Evolutionary conservation across 2,329 filamentous ascomycete genomes (phyloP).

Genomic region (Fusarium sp.): DNA sequence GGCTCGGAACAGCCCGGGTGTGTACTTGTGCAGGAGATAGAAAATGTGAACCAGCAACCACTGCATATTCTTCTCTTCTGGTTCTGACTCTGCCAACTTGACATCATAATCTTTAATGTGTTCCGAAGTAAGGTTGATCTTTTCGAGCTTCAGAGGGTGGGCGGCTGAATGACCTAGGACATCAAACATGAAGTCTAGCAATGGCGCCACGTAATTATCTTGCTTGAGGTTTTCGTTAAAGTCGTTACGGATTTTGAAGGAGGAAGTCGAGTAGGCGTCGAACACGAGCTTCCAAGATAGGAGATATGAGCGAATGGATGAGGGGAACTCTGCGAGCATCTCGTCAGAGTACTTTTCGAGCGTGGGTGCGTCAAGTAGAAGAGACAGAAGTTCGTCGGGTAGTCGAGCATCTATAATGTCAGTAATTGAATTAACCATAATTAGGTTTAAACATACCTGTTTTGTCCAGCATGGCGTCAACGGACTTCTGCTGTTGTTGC

Average conservation of each 20-base stretch:
- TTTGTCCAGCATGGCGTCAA: slow-evolving; percentile 81
- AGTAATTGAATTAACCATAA: background rate
- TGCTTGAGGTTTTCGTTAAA: slow-evolving; percentile 85
- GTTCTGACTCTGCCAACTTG: slow-evolving; percentile 65
- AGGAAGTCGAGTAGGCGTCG: slow-evolving; percentile 82
- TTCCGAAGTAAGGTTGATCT: slow-evolving; percentile 69
- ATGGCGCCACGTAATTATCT: slow-evolving; percentile 72
- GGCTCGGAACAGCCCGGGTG: slow-evolving; percentile 80
- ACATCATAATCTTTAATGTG: slow-evolving; percentile 69
- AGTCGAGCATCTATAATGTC: slow-evolving; percentile 69
- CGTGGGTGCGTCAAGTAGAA: slow-evolving; percentile 82
- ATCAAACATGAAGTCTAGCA: slow-evolving; percentile 86
- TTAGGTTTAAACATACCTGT: slow-evolving; percentile 55
- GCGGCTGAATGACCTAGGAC: slow-evolving; percentile 83
- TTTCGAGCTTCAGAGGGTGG: slow-evolving; percentile 78
- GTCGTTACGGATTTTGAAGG: slow-evolving; percentile 83
- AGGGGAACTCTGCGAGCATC: slow-evolving; percentile 75
- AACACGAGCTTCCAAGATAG: slow-evolving; percentile 92
- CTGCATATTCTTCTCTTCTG: slow-evolving; percentile 78
- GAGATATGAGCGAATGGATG: slow-evolving; percentile 80
- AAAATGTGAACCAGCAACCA: slow-evolving; percentile 89
- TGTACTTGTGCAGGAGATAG: slow-evolving; percentile 81
- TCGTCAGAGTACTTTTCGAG: slow-evolving; percentile 75
- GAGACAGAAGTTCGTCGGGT: slow-evolving; percentile 85
- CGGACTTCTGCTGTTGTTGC: slow-evolving; percentile 82